Evolutionary conservation across 305 asterid species (phyloP).

Genomic region (Solanum chacoense): DNA sequence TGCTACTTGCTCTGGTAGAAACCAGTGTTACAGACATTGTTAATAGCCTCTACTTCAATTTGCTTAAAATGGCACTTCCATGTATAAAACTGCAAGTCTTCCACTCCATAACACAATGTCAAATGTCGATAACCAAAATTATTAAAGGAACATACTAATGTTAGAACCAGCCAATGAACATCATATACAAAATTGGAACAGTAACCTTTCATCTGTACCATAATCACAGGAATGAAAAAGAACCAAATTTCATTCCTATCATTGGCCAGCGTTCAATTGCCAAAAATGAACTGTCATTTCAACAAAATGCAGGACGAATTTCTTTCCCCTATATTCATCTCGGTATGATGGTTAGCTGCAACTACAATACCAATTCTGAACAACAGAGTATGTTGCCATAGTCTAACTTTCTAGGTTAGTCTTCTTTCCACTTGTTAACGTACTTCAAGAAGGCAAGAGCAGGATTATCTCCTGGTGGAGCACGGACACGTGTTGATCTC

Average conservation of each 20-base stretch:
- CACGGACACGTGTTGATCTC: conserved; percentile 86
- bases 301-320: background rate
- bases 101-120: background rate
- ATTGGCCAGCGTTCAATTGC: background rate
- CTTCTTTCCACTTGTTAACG: conserved; percentile 78
- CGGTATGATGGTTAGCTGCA: background rate
- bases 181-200: conserved; percentile 2
- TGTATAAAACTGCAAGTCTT: background rate
- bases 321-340: background rate
- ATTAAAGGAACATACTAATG: background rate
- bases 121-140: background rate
- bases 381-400: background rate
- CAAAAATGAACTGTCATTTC: background rate
- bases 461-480: conserved; percentile 63
- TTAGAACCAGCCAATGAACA: background rate
- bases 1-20: background rate
- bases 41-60: background rate
- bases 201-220: background rate
- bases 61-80: background rate
- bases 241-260: background rate
- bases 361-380: background rate
- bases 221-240: background rate
- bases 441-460: conserved; percentile 72
- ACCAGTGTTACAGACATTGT: background rate
- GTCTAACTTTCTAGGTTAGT: conserved; percentile 9